Percentiles rank a stretch among this genome's conserved stretches.
phyloP scores from a whole-genome alignment of 768 basidiomycete genomes.

The Leccinum boreale region DNA sequence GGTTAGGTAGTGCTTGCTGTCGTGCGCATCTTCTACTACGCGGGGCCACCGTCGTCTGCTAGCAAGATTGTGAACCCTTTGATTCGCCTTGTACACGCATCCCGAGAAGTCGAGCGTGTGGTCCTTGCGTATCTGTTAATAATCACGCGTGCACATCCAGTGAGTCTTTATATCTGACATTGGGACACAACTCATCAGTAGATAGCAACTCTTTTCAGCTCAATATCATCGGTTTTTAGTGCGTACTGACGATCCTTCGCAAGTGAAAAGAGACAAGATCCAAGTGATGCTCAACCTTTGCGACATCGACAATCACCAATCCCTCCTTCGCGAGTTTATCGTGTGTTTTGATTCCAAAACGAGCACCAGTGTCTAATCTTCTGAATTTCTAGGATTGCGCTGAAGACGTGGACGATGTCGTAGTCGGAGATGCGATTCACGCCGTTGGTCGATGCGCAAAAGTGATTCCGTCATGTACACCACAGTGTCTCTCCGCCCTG shows the following conservation, averaged over 20 bases:
- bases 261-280: conserved; percentile 75
- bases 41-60: conserved; percentile 54
- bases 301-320: conserved; percentile 61
- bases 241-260: conserved; percentile 59
- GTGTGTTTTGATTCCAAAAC: conserved; percentile 42
- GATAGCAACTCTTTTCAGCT: conserved; percentile 49
- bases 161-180: conserved; percentile 35
- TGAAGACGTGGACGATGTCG: conserved; percentile 68
- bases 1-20: conserved; percentile 77
- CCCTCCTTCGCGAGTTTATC: conserved; percentile 78
- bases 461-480: conserved; percentile 61
- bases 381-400: conserved; percentile 61
- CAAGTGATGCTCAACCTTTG: conserved; percentile 66
- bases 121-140: conserved; percentile 68
- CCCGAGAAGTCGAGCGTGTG: conserved; percentile 73
- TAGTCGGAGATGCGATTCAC: conserved; percentile 69
- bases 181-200: background rate
- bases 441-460: conserved; percentile 78
- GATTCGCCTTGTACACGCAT: conserved; percentile 63
- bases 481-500: conserved; percentile 71
- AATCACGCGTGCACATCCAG: conserved; percentile 64
- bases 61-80: conserved; percentile 66
- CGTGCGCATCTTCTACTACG: conserved; percentile 70
- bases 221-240: conserved; percentile 69
- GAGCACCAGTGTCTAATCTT: background rate